phyloP scores from a whole-genome alignment of 2,329 filamentous ascomycete species.

The Alternaria rosae region DNA sequence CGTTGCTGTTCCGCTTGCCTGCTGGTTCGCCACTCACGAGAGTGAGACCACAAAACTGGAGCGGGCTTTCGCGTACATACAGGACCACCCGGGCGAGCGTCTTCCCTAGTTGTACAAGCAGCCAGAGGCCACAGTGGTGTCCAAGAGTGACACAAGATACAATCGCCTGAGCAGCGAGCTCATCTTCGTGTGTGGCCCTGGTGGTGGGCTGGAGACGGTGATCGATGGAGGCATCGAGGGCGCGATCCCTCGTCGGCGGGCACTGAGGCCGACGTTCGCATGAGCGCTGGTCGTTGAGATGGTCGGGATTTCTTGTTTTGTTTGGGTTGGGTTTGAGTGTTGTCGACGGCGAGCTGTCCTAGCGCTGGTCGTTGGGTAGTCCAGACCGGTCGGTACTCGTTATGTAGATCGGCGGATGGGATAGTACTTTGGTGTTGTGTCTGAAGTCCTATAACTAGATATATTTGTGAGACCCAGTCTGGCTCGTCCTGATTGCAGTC shows the following conservation, averaged over 20 bases:
- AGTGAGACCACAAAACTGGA: not conserved
- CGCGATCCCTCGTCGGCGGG: conserved; percentile 7
- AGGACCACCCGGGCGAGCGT: conserved; percentile 2
- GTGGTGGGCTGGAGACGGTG: conserved; percentile 11
- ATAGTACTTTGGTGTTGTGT: not conserved
- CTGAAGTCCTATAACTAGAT: not conserved
- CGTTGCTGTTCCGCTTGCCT: not conserved
- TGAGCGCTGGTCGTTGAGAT: conserved; percentile 8
- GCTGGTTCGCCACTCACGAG: not conserved
- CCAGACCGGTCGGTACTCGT: not conserved
- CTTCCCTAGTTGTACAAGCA: conserved; percentile 4
- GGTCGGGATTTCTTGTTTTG: not conserved
- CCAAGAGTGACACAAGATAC: conserved; percentile 16
- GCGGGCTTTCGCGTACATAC: not conserved
- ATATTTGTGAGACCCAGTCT: not conserved
- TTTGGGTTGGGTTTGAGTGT: not conserved
- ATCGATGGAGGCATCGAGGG: conserved; percentile 12
- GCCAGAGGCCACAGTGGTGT: not conserved
- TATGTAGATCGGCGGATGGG: not conserved
- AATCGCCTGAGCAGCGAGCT: conserved; percentile 12
- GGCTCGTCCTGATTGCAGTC: not conserved
- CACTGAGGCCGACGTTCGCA: conserved; percentile 10
- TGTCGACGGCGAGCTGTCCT: not conserved
- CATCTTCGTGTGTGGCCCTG: conserved; percentile 13
- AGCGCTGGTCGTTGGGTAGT: not conserved